Base-by-base conservation (phyloP, 371 early-diverging fungal genomes). In the Zychaea mexicana region DNA sequence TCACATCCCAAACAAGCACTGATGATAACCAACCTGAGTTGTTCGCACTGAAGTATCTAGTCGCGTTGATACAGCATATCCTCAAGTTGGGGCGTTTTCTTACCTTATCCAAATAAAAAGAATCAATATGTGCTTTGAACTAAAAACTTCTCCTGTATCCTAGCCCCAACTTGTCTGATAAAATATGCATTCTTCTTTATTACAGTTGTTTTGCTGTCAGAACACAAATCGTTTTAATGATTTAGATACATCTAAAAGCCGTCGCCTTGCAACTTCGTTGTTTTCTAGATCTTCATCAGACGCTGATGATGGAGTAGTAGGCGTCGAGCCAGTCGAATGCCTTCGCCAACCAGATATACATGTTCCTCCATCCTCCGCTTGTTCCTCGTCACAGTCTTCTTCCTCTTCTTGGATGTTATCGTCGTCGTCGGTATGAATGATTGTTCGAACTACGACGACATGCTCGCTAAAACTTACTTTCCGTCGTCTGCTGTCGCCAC, bases 381-480 rank as follows among this genome's bases (percentile, higher is more conserved):
- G 19, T 47, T n/a, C 9, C n/a, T 47, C 26, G 5, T 53, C 26
- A 15, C 31, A 27, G 15, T 52, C 15, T 32, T 56, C 47, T 19
- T 52, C 38, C 10, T 45, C 46, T 21, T 45, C 46, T 22, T 60
- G 17, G 0, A 46, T 30, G 9, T 42, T 30, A 30, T 30, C 31
- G 30, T 53, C 54, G 21, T 61, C 61, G 21, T 61, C 62, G 0
- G 32, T 61, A 54, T 64, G 63, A 27, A 71, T 64, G 3, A 71
- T 30, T 3, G 71, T 71, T 42, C 69, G 65, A n/a, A 71, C 69
- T 13, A 71, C 71, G 3, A 71, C 57, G 3, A 71, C 71, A 27
- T 69, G 65, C 52, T 68, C 69, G 60, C 68, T 49, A 62, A 71
- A 71, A 26, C 71, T 71, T 3, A 71, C 71, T 62, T 68, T 71